Conservation (phyloP, 208 protist species). For the Histomonas meleagridis region DNA sequence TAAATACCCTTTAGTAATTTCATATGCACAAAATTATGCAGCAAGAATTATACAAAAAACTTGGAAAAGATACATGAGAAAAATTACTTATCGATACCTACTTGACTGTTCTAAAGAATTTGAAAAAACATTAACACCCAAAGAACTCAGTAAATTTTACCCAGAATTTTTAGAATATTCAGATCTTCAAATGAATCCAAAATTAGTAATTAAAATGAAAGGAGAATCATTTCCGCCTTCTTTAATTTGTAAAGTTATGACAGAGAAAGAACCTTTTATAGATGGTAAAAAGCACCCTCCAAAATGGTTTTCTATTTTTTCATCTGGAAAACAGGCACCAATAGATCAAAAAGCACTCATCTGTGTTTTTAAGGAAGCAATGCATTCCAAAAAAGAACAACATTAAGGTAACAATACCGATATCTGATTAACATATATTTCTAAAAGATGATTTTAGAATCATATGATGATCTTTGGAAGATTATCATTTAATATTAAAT, state of each 20-base stretch:
- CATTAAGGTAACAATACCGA: no score
- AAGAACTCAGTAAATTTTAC: slow-evolving; percentile 4
- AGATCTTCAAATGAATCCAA: background rate
- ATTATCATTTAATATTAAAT: no score
- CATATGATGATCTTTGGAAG: no score
- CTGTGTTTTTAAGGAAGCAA: background rate
- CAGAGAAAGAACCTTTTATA: background rate
- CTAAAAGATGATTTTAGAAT: no score
- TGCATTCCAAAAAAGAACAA: background rate
- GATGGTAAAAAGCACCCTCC: background rate
- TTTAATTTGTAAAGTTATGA: background rate
- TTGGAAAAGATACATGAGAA: background rate
- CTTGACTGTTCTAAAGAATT: slow-evolving; percentile 29
- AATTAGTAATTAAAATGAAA: background rate
- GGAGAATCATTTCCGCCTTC: slow-evolving; percentile 8
- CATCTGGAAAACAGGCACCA: background rate
- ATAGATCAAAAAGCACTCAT: background rate
- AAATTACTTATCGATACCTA: background rate
- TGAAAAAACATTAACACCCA: background rate
- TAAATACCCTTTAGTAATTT: background rate
- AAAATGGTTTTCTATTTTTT: slow-evolving; percentile 15
- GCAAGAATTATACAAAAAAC: slow-evolving; percentile 4
- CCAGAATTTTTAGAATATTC: slow-evolving; percentile 20
- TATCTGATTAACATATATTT: no score
- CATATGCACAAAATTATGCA: background rate